phyloP scores from a whole-genome alignment of 179 eudicot genomes.

The Carnegiea gigantea region DNA sequence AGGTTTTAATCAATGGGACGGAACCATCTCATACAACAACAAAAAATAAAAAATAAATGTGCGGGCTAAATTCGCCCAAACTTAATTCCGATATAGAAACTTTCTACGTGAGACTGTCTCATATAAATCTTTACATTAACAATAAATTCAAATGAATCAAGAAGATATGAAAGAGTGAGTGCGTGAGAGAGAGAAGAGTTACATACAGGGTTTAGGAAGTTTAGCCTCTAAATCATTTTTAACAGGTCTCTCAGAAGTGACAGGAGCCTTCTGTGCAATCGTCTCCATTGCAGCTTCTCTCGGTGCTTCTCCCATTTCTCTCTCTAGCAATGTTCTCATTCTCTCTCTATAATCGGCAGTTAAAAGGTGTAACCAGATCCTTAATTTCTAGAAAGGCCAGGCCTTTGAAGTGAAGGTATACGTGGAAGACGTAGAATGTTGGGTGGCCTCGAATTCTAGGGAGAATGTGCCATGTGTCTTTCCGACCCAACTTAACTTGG shows the following conservation, averaged over 20 bases:
- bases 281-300: slow-evolving; percentile 43
- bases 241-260: slow-evolving; percentile 44
- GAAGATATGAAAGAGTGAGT: background rate
- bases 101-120: no score
- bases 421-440: slow-evolving; percentile 12
- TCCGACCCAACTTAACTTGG: background rate
- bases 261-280: slow-evolving; percentile 50
- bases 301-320: slow-evolving; percentile 18
- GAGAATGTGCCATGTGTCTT: slow-evolving; percentile 1
- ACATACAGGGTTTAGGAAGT: slow-evolving; percentile 59
- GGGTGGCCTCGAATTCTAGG: slow-evolving; percentile 11
- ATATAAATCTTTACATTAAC: no score
- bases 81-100: no score
- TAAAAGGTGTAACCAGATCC: background rate
- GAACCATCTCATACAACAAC: no score
- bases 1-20: no score
- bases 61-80: no score
- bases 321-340: background rate
- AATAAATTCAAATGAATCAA: no score
- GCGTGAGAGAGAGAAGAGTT: background rate
- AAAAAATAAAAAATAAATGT: no score
- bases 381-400: background rate
- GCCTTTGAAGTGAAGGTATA: background rate
- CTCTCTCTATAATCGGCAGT: background rate
- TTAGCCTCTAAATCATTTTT: slow-evolving; percentile 42